phyloP scores from a whole-genome alignment of 257 asterid species.

The Mentha longifolia region DNA sequence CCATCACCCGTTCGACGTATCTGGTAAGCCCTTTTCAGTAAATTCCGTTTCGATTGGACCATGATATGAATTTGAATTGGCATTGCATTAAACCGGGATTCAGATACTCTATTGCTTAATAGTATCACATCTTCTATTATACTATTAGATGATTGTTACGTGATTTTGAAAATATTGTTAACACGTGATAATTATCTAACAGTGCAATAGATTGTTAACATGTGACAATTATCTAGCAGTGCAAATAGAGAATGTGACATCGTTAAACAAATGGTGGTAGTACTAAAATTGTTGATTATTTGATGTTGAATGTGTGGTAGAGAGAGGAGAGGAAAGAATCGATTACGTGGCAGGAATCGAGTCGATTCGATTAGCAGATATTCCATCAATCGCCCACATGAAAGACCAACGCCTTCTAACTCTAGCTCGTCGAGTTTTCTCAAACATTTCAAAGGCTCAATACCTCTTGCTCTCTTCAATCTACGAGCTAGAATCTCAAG shows the following conservation, averaged over 20 bases:
- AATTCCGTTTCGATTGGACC: background rate
- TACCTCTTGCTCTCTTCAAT: constrained; percentile 49
- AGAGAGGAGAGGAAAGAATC: constrained; percentile 51
- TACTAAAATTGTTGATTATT: too few species aligned
- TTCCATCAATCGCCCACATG: constrained; percentile 47
- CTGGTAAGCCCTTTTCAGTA: constrained; percentile 45
- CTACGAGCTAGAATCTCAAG: constrained; percentile 58
- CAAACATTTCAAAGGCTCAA: constrained; percentile 41
- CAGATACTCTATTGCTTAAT: too few species aligned
- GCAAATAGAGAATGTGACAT: too few species aligned
- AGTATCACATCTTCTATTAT: too few species aligned
- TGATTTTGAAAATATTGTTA: too few species aligned
- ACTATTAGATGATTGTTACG: too few species aligned
- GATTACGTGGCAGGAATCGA: constrained; percentile 56
- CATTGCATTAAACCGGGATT: too few species aligned
- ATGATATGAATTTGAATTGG: too few species aligned
- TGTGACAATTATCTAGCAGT: too few species aligned
- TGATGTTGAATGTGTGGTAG: constrained; percentile 37
- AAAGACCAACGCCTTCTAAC: constrained; percentile 38
- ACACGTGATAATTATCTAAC: too few species aligned
- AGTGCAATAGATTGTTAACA: too few species aligned
- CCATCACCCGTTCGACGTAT: constrained; percentile 45
- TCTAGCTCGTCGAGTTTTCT: constrained; percentile 28
- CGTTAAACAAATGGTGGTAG: too few species aligned
- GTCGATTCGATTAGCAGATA: constrained; percentile 52